phyloP scores from a whole-genome alignment of 1,284 basidiomycete genomes.

The Pulchroboletus neoregius region DNA sequence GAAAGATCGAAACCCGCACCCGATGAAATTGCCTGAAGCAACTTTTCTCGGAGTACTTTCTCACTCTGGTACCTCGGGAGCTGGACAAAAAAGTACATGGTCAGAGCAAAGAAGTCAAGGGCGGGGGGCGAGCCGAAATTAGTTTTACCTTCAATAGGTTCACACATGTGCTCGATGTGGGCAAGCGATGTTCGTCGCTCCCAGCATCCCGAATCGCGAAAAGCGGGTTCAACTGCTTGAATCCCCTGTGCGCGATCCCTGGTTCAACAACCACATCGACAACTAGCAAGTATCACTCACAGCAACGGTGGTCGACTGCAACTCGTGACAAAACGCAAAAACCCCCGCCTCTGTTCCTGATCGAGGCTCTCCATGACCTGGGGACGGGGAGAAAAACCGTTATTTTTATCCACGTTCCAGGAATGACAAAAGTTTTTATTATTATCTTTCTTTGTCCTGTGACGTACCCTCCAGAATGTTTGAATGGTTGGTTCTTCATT shows the following conservation, averaged over 20 bases:
- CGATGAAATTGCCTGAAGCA: conserved; percentile 82
- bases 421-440: neutral
- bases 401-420: conserved; percentile 3
- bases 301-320: conserved; percentile 86
- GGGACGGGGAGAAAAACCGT: conserved; percentile 6
- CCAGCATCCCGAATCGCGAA: conserved; percentile 84
- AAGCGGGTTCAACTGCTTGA: conserved; percentile 81
- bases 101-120: neutral
- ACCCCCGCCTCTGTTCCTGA: conserved; percentile 64
- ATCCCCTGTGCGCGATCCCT: conserved; percentile 52
- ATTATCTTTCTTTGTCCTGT: neutral
- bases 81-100: conserved; percentile 34
- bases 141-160: conserved; percentile 73
- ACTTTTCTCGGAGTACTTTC: conserved; percentile 61
- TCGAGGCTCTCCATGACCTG: conserved; percentile 73
- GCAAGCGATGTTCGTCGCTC: conserved; percentile 68
- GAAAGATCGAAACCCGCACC: conserved; percentile 89
- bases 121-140: neutral
- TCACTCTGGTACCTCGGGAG: conserved; percentile 69
- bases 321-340: conserved; percentile 87
- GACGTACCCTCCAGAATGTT: conserved; percentile 69
- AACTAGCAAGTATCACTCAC: conserved; percentile 47
- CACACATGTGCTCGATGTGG: conserved; percentile 81
- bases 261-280: neutral
- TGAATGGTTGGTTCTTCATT: conserved; percentile 67